A percentile compares a stretch with the other conserved stretches of the same genome.
phyloP scores from a whole-genome alignment of 2,329 filamentous ascomycete species.

The Truncatella angustata region DNA sequence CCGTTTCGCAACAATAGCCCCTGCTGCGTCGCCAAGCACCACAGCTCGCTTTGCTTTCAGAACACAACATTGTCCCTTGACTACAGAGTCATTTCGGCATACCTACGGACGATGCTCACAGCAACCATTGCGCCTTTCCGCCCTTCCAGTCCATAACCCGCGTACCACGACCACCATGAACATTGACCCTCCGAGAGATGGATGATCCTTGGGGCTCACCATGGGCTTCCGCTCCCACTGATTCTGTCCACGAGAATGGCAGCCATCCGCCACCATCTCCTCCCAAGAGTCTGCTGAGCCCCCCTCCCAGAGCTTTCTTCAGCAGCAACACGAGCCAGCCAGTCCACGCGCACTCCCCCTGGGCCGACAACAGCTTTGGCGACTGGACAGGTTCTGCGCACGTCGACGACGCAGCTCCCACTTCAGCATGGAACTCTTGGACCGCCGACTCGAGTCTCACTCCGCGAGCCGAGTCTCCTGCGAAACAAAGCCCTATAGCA shows the following conservation, averaged over 20 bases:
- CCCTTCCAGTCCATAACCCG: conserved; percentile 8
- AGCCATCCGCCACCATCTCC: conserved; percentile 28
- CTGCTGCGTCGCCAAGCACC: conserved; percentile 1
- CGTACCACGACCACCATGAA: conserved; percentile 23
- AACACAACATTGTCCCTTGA: background rate
- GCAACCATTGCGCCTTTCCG: background rate
- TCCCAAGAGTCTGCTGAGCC: conserved; percentile 35
- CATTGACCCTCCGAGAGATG: conserved; percentile 39
- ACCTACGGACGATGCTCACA: background rate
- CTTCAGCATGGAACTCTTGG: conserved; percentile 31
- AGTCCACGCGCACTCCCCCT: conserved; percentile 38
- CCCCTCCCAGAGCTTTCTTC: conserved; percentile 41
- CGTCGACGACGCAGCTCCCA: conserved; percentile 17
- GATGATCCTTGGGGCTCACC: conserved; percentile 64
- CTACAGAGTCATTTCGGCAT: background rate
- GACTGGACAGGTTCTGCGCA: conserved; percentile 35
- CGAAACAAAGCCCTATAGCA: conserved; percentile 36
- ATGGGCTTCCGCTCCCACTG: conserved; percentile 48
- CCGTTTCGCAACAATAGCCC: background rate
- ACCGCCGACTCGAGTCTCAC: conserved; percentile 25
- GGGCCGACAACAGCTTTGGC: conserved; percentile 38
- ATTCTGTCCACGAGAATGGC: conserved; percentile 29
- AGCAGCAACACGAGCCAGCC: conserved; percentile 28
- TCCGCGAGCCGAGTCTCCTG: conserved; percentile 29
- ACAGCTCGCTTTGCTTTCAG: background rate